Evolutionary conservation across 169 alveolate species (phyloP), one percentile per base, ranked within the genome.

Genomic region (Plasmodium berghei): DNA sequence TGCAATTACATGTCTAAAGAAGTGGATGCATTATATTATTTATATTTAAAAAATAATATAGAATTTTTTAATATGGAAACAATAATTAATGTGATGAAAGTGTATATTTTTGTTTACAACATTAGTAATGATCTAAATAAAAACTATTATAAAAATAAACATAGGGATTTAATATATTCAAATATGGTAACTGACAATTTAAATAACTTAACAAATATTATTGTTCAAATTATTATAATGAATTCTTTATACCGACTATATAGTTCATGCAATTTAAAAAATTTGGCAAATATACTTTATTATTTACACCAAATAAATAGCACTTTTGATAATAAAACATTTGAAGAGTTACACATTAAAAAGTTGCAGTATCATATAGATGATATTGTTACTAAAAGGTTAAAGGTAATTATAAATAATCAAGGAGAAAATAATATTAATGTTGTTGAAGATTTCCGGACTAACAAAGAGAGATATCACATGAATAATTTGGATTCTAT

Each of bases 21-120:
- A 3, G 69, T 77, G 52, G 77, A 77, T 49, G 20, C 46, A 52
- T 77, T 77, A 54, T 77, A 63, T 34, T 77, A 77, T 42, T 16
- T 77, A 58, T 77, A 77, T 56, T 58, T 77, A 18, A 63, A 77
- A 52, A 64, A 77, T n/a, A 18, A 63, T 18, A 67, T 77, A 69
- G 77, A 77, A 52, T 40, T 24, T 63, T 77, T 48, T 64, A 77
- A 77, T 46, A 64, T 77, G 5, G 89, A 77, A n/a, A 58, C 89
- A 5, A 59, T 77, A 26, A 18, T 77, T 45, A 77, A 77, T 69
- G 48, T 77, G 42, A 26, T 77, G 54, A 63, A 64, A 45, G 54
- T 67, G 24, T 77, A 48, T 64, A 28, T 77, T 52, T 77, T 77
- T 64, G 89, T 77, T 6, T 77, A 63, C 48, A 67, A 77, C 5